These are phyloP conservation scores for Colletotrichum sp. DNA, from an alignment of 2,329 filamentous ascomycete genomes.

Conservation along the genomic window DNA sequence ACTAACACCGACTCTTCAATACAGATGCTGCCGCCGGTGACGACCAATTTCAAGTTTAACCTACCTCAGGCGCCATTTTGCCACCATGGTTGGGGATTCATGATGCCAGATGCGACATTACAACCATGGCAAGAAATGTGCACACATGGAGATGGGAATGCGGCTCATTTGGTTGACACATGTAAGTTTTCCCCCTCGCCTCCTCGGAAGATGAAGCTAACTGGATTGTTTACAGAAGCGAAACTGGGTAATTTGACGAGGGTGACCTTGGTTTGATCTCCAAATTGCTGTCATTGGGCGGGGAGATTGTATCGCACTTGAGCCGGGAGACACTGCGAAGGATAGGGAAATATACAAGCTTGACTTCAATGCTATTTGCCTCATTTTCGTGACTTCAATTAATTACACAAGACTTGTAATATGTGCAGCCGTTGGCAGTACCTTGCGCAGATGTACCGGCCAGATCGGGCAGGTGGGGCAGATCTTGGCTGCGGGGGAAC, in stretches of 20 bases:
- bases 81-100: slow-evolving; percentile 5
- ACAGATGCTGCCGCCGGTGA: slow-evolving; percentile 1
- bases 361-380: not conserved
- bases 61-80: not conserved
- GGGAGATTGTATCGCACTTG: not conserved
- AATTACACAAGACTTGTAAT: not conserved
- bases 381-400: not conserved
- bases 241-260: not conserved
- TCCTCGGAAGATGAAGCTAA: not conserved
- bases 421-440: not conserved
- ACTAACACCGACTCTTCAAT: slow-evolving; percentile 11
- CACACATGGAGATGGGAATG: slow-evolving; percentile 1
- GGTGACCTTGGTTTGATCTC: not conserved
- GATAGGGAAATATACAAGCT: not conserved
- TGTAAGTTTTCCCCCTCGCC: not conserved
- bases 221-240: not conserved
- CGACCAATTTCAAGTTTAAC: not conserved
- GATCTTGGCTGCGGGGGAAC: not conserved
- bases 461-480: slow-evolving; percentile 4
- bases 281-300: not conserved
- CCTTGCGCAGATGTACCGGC: not conserved
- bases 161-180: not conserved
- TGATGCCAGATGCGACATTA: not conserved
- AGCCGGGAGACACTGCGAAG: not conserved
- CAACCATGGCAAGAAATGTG: not conserved